Evolutionary conservation across 2,329 filamentous ascomycete species (phyloP).

Genomic region (Aspergillus sp.): DNA sequence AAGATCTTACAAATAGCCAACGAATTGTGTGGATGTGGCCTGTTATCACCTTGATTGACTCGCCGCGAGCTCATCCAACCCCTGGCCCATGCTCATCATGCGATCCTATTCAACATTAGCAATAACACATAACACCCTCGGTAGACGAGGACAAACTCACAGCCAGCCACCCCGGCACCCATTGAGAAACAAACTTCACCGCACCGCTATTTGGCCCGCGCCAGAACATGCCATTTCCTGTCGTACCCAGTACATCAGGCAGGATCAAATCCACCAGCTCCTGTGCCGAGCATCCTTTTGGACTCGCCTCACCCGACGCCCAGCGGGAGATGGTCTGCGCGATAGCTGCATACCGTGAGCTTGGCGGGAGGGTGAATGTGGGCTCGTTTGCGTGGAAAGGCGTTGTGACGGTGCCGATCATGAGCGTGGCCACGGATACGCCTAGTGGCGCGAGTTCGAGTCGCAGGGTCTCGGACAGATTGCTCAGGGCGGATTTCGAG

Average conservation of each 20-base stretch:
- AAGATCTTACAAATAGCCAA: too few relatives aligned
- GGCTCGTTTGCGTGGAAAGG: conserved; percentile 19
- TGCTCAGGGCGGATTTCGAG: conserved; percentile 34
- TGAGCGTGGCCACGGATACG: conserved; percentile 33
- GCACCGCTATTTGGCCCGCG: conserved; percentile 10
- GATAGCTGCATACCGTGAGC: conserved; percentile 14
- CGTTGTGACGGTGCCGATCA: conserved; percentile 27
- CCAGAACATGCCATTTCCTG: conserved; percentile 9
- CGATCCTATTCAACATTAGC: background rate
- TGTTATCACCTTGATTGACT: background rate
- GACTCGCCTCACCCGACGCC: conserved; percentile 11
- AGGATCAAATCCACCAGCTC: conserved; percentile 14
- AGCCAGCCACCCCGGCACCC: conserved; percentile 15
- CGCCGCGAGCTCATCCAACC: background rate
- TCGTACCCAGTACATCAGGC: conserved; percentile 15
- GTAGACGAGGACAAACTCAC: conserved; percentile 4
- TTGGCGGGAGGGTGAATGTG: background rate
- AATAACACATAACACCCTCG: background rate
- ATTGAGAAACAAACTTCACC: conserved; percentile 8
- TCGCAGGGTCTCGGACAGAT: conserved; percentile 32
- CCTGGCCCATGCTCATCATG: background rate
- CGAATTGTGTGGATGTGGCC: rapidly evolving
- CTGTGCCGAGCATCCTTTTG: conserved; percentile 11
- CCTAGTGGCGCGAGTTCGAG: conserved; percentile 36
- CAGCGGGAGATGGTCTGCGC: conserved; percentile 14